These are phyloP conservation scores for Chaetomiaceae sp. DNA, from an alignment of 2,329 filamentous ascomycete species.

Conservation along the genomic window DNA sequence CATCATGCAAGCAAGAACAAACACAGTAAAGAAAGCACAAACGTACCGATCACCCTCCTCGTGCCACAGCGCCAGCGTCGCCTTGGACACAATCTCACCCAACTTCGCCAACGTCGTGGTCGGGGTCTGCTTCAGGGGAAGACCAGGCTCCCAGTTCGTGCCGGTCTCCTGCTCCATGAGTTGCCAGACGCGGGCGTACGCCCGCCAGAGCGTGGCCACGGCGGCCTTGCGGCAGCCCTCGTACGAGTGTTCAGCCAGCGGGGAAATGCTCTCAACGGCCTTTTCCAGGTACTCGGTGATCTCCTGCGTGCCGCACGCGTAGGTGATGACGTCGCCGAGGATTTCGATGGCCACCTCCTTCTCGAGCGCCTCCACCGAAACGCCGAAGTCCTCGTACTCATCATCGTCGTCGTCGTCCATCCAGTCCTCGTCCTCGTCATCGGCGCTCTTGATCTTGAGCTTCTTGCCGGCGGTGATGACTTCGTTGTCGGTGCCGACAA, in stretches of 20 bases:
- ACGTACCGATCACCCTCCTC: conserved; percentile 93
- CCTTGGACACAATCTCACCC: conserved; percentile 75
- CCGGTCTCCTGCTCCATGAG: conserved; percentile 73
- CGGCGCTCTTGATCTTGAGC: conserved; percentile 65
- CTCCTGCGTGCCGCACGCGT: conserved; percentile 70
- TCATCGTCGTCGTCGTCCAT: conserved; percentile 59
- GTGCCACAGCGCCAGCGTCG: conserved; percentile 78
- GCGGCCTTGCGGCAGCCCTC: conserved; percentile 91
- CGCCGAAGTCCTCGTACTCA: conserved; percentile 76
- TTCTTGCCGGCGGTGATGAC: conserved; percentile 78
- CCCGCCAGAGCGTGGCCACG: conserved; percentile 85
- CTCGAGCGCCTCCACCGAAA: conserved; percentile 85
- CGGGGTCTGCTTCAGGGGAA: conserved; percentile 77
- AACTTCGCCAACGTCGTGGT: conserved; percentile 75
- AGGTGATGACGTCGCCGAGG: conserved; percentile 82
- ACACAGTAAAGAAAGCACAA: conserved; percentile 11
- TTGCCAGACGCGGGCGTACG: conserved; percentile 85
- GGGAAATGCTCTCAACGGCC: conserved; percentile 73
- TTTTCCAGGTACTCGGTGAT: conserved; percentile 79
- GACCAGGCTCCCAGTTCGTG: conserved; percentile 81
- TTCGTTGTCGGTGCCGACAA: conserved; percentile 60
- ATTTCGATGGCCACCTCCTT: conserved; percentile 97
- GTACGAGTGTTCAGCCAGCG: conserved; percentile 80
- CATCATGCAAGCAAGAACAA: conserved; percentile 57
- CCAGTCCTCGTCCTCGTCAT: conserved; percentile 50